Base-by-base conservation (phyloP, 2,329 filamentous ascomycete species). In the Epichloe brachyelytri region DNA sequence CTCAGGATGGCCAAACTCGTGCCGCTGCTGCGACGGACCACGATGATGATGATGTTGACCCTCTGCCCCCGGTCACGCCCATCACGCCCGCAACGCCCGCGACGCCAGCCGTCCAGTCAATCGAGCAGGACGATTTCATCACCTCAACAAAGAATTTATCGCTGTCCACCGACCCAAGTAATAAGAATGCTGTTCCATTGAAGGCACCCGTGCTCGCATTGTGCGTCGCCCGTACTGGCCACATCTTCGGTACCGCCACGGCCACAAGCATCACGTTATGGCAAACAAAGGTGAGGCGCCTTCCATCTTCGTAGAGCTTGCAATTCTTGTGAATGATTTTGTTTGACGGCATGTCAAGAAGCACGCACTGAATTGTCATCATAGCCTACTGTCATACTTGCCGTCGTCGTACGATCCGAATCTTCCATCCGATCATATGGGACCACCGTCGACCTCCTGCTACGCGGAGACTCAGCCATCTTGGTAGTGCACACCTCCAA, bases 401-500 rank as follows among this genome's bases (percentile, higher is more conserved):
- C 89, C 53, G 80, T 89, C 26, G 83, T 96, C 46, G 77, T 89
- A 53, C 86, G 93, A 57, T 97, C 93, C 46, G 71, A 79, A 48
- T 76, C 81, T 37, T 98, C 93, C 0, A 69, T 97, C 44, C 75
- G 80, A 54, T 84, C 83, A 2, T 97, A 97, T 63, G 93, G 93
- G 39, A 77, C 81, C 38, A 97, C 96, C 65, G 79, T 86, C 50
- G 82, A 88, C 58, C 78, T 98, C 43, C 76, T 95, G 11, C 79
- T 98, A 53, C 85, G 90, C 50, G 91, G 93, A 5, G 93, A 98
- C 67, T 89, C 88, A 6, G 85, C 88, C 53, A 94, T 97, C 49
- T 80, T 96, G 48, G 89, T 96, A 38, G 83, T 96, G 43, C 89
- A 91, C 63, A 97, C 93, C 3, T 78, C 82, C 40, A 73, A 83